These are phyloP conservation scores for Dactylellina parvicollis DNA, from an alignment of 2,329 filamentous ascomycete species.

Conservation along the genomic window DNA sequence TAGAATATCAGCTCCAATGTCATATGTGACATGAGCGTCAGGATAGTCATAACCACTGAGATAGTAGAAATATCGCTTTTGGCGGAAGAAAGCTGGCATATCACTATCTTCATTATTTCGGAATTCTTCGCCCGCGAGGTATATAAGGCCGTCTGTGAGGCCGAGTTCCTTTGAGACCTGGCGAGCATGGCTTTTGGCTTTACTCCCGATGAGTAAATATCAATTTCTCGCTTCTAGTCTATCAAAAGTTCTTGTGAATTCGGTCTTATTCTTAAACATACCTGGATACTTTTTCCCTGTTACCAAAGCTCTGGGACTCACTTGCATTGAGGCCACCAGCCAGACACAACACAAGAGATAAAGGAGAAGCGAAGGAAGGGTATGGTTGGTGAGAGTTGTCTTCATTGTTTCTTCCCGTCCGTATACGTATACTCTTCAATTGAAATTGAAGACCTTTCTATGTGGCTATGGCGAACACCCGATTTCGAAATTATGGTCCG, in stretches of 20 bases:
- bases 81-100: conserved; percentile 68
- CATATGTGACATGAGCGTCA: conserved; percentile 69
- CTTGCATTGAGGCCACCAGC: background rate
- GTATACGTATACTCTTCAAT: too few relatives aligned
- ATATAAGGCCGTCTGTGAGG: conserved; percentile 66
- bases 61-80: conserved; percentile 72
- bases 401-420: too few relatives aligned
- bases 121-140: conserved; percentile 67
- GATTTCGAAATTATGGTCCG: too few relatives aligned
- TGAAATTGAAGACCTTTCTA: too few relatives aligned
- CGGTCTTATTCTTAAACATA: background rate
- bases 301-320: background rate
- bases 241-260: background rate
- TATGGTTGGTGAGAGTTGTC: background rate
- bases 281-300: conserved; percentile 24
- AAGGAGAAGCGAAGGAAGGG: background rate
- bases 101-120: conserved; percentile 69
- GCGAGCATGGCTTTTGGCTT: conserved; percentile 66
- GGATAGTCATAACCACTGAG: conserved; percentile 67
- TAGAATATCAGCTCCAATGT: conserved; percentile 70
- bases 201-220: background rate
- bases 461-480: too few relatives aligned
- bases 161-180: conserved; percentile 63
- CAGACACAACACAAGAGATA: background rate
- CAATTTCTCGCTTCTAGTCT: too few relatives aligned